phyloP scores from a whole-genome alignment of 2,329 filamentous ascomycete genomes.

The Cladosporium oxysporum region DNA sequence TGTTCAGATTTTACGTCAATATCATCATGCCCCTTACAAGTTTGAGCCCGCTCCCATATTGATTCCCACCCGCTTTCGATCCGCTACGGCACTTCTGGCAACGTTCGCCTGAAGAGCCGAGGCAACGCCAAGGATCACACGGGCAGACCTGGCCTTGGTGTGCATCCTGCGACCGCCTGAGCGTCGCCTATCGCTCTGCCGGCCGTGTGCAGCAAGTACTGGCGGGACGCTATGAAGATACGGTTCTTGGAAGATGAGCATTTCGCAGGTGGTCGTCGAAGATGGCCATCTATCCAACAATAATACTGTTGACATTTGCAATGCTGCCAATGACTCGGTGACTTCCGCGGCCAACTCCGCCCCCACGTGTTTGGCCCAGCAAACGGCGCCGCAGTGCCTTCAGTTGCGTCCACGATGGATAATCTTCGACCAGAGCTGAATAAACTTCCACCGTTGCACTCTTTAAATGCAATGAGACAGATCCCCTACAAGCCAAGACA shows the following conservation, averaged over 20 bases:
- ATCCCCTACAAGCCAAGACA: neutral
- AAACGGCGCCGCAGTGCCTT: neutral
- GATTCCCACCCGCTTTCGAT: neutral
- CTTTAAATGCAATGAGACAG: neutral
- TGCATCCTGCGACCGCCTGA: neutral
- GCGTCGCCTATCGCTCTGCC: neutral
- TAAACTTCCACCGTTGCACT: neutral
- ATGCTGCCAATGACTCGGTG: neutral
- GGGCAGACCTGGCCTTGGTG: neutral
- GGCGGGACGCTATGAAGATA: neutral
- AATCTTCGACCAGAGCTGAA: neutral
- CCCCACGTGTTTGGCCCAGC: neutral
- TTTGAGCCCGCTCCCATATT: neutral
- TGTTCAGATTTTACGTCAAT: neutral
- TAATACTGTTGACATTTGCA: neutral
- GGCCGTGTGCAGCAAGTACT: neutral
- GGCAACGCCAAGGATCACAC: neutral
- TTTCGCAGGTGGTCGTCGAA: neutral
- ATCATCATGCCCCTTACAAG: neutral
- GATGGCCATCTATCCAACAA: neutral
- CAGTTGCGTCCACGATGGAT: neutral
- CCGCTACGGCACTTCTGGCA: neutral
- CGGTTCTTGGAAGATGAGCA: neutral
- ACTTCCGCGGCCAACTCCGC: neutral
- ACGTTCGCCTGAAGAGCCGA: neutral